Conservation (phyloP, 163 green algal genomes). For the Chlamydomonas reinhardtii region DNA sequence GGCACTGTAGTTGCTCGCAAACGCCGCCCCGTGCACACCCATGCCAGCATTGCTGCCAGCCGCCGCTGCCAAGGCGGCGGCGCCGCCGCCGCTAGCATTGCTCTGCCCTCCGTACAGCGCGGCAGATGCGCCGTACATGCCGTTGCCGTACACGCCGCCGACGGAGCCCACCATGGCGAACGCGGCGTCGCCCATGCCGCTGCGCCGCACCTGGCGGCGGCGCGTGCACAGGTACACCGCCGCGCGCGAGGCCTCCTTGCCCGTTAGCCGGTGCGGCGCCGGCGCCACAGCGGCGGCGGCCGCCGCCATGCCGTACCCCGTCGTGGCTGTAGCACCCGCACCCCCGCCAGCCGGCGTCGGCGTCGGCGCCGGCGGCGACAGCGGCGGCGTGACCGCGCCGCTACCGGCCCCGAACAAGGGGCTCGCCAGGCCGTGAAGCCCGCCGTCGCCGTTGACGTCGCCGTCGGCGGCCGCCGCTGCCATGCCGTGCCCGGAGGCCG, state of each 20-base stretch:
- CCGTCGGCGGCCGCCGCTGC: no score
- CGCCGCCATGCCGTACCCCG: not conserved
- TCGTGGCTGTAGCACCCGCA: no score
- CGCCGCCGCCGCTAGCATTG: no score
- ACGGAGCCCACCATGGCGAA: constrained; percentile 17
- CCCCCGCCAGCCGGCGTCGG: not conserved
- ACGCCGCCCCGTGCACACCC: no score
- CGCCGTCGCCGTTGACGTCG: no score
- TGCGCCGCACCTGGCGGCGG: constrained; percentile 6
- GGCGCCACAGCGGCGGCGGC: not conserved
- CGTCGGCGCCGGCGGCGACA: not conserved
- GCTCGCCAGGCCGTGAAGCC: not conserved
- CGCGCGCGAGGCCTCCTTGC: constrained; percentile 21
- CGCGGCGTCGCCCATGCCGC: constrained; percentile 3
- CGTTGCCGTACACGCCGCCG: constrained; percentile 29
- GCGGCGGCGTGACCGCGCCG: not conserved
- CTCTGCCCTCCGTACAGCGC: not conserved
- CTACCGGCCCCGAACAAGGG: no score
- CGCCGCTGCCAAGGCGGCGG: no score
- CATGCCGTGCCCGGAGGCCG: no score
- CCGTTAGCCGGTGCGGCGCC: not conserved
- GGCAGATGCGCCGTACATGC: constrained; percentile 3
- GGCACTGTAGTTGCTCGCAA: no score
- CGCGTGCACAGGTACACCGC: constrained; percentile 33
- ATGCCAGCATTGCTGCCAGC: no score